Base-by-base conservation (phyloP, 345 rosid species). In the Nasturtium officinale region DNA sequence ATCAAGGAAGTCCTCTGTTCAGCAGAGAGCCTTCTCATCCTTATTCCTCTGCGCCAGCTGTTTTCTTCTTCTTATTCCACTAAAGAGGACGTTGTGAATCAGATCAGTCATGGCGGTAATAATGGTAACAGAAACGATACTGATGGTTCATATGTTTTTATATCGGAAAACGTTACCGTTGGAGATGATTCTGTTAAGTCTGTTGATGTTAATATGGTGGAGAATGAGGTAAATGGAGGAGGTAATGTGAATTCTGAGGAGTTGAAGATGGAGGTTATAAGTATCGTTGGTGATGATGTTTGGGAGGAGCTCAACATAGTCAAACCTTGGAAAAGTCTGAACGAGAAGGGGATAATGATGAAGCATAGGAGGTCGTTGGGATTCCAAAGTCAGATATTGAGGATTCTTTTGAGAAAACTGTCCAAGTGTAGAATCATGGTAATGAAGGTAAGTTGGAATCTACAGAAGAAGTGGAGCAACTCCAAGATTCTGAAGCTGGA, bases 141-240 rank as follows among this genome's bases (percentile, higher is more conserved):
- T 1, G 84, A 80, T 47, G 79, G 72, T 60, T 69, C 81, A 51
- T 80, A 80, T 33, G 88, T 80, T 61, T 80, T 83, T 62, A 76
- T 84, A 17, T 73, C 70, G 55, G 84, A 78, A 11, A 79, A 71
- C 25, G 85, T 74, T 51, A 78, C 37, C 15, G 85, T 29, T 0
- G 72, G 65, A 42, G 83, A 73, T 59, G 86, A 78, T 74, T 48
- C 68, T 51, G 59, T 12, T 52, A 16, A 67, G 40, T 46, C 50
- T 17, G 46, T 37, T 45, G 60, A 67, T 50, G 45, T 33, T 45
- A 38, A 60, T 48, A 57, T 42, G 35, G 57, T 42, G 43, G 75
- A 61, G 46, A 77, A 60, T 50, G 79, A 76, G 58, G 69, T 17
- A 4, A 45, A 38, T 61, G 67, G 61, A 6, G 72, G 58, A 26